Conservation (phyloP, 768 basidiomycete genomes). For the Pleurotus salmoneostramineus region DNA sequence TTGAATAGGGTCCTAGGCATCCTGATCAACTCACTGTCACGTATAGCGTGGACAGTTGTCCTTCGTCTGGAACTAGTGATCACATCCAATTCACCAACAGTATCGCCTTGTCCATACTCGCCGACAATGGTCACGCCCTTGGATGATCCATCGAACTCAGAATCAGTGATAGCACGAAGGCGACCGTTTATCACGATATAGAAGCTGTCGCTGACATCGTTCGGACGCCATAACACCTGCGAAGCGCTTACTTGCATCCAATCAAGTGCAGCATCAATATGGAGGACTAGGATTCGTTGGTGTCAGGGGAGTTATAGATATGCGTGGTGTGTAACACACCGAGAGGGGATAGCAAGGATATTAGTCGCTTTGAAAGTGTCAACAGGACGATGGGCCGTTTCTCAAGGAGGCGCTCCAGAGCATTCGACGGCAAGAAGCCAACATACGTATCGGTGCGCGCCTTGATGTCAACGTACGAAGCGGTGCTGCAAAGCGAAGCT, state of each 20-base stretch:
- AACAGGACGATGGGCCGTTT: constrained; percentile 93
- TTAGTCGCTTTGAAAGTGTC: constrained; percentile 93
- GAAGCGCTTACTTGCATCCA: constrained; percentile 98
- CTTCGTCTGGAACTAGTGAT: constrained; percentile 87
- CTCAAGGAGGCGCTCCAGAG: constrained; percentile 87
- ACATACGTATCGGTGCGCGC: constrained; percentile 99
- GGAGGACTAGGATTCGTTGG: constrained; percentile 57
- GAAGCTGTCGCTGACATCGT: constrained; percentile 90
- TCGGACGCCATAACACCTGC: constrained; percentile 91
- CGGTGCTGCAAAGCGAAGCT: constrained; percentile 89
- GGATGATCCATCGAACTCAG: constrained; percentile 52
- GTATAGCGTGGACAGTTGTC: constrained; percentile 94
- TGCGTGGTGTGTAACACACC: constrained; percentile 43
- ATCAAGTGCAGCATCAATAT: constrained; percentile 94
- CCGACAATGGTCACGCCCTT: constrained; percentile 80
- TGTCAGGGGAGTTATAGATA: background rate
- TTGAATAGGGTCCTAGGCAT: constrained; percentile 99
- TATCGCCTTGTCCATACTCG: constrained; percentile 97
- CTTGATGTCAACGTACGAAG: constrained; percentile 94
- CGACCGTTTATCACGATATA: constrained; percentile 99
- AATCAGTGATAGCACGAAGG: constrained; percentile 69
- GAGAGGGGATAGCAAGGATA: constrained; percentile 90
- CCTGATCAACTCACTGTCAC: constrained; percentile 93
- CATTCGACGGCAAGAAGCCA: constrained; percentile 86
- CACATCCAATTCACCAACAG: constrained; percentile 95